phyloP scores from a whole-genome alignment of 768 basidiomycete species.

The Hericium erinaceus region DNA sequence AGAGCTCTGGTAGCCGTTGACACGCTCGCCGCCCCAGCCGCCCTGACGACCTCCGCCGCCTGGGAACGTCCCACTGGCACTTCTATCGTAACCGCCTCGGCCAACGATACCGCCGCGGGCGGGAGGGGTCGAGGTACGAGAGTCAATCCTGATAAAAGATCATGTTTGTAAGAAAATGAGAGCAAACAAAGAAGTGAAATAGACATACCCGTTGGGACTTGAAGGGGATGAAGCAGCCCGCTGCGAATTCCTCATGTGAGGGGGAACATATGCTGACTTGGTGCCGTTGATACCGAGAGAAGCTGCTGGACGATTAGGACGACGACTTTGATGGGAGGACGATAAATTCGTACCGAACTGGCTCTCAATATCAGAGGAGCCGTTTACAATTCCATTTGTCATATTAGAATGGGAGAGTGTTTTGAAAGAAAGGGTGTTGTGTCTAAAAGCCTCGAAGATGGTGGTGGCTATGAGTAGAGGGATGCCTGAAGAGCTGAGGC shows the following conservation, averaged over 20 bases:
- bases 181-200: slow-evolving; percentile 5
- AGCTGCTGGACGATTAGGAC: slow-evolving; percentile 31
- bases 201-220: slow-evolving; percentile 42
- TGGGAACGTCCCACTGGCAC: slow-evolving; percentile 25
- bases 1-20: slow-evolving; percentile 26
- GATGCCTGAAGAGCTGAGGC: slow-evolving; percentile 1
- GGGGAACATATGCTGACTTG: slow-evolving; percentile 82
- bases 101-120: slow-evolving; percentile 32
- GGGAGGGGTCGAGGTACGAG: slow-evolving; percentile 53
- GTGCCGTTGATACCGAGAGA: slow-evolving; percentile 62
- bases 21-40: slow-evolving; percentile 26
- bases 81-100: slow-evolving; percentile 37
- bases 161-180: slow-evolving; percentile 3
- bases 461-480: slow-evolving; percentile 27
- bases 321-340: slow-evolving; percentile 4
- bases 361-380: slow-evolving; percentile 59
- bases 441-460: slow-evolving; percentile 25
- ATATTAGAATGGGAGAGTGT: slow-evolving; percentile 43
- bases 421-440: slow-evolving; percentile 19
- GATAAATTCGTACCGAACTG: slow-evolving; percentile 50
- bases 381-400: slow-evolving; percentile 90
- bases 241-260: slow-evolving; percentile 79
- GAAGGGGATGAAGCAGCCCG: slow-evolving; percentile 61
- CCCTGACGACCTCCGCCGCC: slow-evolving; percentile 32
- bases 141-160: slow-evolving; percentile 44